Evolutionary conservation across 1,284 basidiomycete species (phyloP).

Genomic region (Bondarzewia mesenterica): DNA sequence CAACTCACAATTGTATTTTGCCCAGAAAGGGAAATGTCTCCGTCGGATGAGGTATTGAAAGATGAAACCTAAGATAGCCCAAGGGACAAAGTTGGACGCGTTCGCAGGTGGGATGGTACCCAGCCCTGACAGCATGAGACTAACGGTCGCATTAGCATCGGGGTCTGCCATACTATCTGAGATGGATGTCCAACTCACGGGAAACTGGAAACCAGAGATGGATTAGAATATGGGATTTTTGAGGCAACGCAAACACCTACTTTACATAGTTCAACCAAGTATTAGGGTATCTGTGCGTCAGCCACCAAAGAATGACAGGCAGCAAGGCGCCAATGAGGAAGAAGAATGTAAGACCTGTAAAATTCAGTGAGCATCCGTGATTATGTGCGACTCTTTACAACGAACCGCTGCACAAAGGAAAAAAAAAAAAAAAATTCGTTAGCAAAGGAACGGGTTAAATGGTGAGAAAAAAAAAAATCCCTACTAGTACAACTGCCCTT

Average conservation of each 20-base stretch:
- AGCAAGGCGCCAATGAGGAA: slow-evolving; percentile 48
- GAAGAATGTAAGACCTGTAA: slow-evolving; percentile 34
- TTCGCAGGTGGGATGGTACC: slow-evolving; percentile 42
- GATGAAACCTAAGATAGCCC: slow-evolving; percentile 42
- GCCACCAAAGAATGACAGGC: slow-evolving; percentile 29
- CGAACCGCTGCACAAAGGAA: background rate
- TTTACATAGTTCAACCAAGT: slow-evolving; percentile 38
- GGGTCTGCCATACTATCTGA: background rate
- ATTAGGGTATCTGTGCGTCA: slow-evolving; percentile 36
- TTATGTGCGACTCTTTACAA: background rate
- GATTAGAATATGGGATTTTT: background rate
- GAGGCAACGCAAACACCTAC: slow-evolving; percentile 12
- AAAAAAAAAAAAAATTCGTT: background rate
- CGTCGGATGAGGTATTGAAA: slow-evolving; percentile 49
- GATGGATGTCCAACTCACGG: slow-evolving; percentile 4
- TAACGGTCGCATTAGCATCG: slow-evolving; percentile 22
- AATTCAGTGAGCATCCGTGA: background rate
- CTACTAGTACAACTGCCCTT: slow-evolving; percentile 28
- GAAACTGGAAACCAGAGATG: background rate
- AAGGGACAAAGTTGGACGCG: slow-evolving; percentile 38
- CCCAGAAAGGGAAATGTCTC: slow-evolving; percentile 45
- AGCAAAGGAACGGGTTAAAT: background rate
- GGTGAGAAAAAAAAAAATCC: background rate
- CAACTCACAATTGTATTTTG: slow-evolving; percentile 44
- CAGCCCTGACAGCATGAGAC: slow-evolving; percentile 47